A percentile compares a stretch with the other conserved stretches of the same genome.
These are phyloP conservation scores for Emericellopsis terricola DNA, from an alignment of 495 filamentous ascomycete genomes.

Conservation along the genomic window DNA sequence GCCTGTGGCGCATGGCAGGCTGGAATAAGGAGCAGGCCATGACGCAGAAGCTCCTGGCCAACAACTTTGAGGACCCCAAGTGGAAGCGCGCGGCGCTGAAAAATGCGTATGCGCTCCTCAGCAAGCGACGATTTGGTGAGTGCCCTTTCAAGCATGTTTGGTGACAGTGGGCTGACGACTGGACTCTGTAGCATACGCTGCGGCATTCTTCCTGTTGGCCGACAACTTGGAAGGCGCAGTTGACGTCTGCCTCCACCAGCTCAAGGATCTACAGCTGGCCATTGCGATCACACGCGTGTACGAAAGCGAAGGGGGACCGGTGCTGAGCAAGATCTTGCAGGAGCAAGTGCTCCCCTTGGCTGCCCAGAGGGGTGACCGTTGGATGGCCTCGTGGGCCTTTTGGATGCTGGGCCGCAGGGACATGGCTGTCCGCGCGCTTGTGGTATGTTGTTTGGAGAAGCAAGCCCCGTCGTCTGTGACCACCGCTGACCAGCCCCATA, in stretches of 20 bases:
- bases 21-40: conserved; percentile 75
- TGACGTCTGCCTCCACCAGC: conserved; percentile 64
- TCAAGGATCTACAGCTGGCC: conserved; percentile 79
- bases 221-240: conserved; percentile 72
- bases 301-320: conserved; percentile 66
- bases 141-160: conserved; percentile 3
- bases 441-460: no score
- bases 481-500: conserved; percentile 6
- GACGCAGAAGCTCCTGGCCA: conserved; percentile 59
- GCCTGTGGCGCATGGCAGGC: conserved; percentile 86
- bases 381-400: conserved; percentile 91
- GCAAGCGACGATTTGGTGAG: conserved; percentile 73
- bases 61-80: conserved; percentile 70
- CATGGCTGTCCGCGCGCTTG: conserved; percentile 71
- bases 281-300: conserved; percentile 79
- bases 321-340: conserved; percentile 55
- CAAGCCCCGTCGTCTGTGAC: background rate
- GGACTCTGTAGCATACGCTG: conserved; percentile 58
- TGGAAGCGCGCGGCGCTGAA: conserved; percentile 89
- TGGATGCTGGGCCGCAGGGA: conserved; percentile 77
- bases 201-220: conserved; percentile 87
- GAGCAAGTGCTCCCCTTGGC: conserved; percentile 68
- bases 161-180: background rate
- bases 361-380: conserved; percentile 66
- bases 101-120: conserved; percentile 93